Percentiles rank a stretch among this genome's conserved stretches.
Conservation (phyloP, 148 eudicot genomes). For the Vaccinium darrowii region DNA sequence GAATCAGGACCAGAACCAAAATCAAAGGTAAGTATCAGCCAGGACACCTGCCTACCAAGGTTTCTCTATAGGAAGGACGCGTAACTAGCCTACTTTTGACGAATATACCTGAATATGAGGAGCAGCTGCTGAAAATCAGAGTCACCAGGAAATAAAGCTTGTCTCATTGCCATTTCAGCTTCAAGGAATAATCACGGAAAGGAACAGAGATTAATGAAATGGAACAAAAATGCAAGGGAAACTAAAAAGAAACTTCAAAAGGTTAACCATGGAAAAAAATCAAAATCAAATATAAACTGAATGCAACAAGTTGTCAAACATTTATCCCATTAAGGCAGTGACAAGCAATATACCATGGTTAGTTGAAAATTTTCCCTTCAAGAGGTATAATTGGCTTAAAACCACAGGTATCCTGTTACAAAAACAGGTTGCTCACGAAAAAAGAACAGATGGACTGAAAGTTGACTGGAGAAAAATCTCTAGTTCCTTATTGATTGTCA, state of each 20-base stretch:
- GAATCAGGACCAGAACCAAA: background rate
- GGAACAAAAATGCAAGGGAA: background rate
- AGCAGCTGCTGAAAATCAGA: conserved; percentile 94
- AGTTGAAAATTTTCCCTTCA: background rate
- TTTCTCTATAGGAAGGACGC: background rate
- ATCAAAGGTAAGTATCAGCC: background rate
- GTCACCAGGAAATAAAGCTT: conserved; percentile 95
- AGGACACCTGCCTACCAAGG: background rate
- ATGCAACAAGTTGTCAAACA: background rate
- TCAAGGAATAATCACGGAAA: conserved; percentile 16
- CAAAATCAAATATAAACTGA: background rate
- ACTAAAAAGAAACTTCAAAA: background rate
- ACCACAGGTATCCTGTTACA: too few relatives aligned
- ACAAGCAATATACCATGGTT: background rate
- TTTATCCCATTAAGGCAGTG: background rate
- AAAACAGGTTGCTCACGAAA: background rate
- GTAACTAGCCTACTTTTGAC: background rate
- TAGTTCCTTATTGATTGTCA: background rate
- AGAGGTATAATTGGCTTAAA: background rate
- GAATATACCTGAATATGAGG: conserved; percentile 73
- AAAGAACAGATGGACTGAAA: background rate
- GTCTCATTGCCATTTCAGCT: conserved; percentile 98
- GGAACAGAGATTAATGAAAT: background rate
- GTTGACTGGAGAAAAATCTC: background rate
- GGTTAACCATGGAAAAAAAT: background rate